Evolutionary conservation across 1,139 yeast species (phyloP).

Genomic region (Suhomyces taliae): DNA sequence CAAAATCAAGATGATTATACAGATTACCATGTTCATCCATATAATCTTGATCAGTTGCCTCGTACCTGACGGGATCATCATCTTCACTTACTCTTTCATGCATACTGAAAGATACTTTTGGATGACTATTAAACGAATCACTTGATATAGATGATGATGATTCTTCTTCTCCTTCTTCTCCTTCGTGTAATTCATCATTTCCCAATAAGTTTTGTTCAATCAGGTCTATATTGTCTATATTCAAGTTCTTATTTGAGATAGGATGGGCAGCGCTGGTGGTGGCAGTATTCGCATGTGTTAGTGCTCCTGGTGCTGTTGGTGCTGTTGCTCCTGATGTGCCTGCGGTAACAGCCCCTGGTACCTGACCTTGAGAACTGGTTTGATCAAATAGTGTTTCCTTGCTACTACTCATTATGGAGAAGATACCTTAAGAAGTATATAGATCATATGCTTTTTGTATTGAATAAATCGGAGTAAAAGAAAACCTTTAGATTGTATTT

Average conservation of each 20-base stretch:
- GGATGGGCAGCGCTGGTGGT: slow-evolving; percentile 1
- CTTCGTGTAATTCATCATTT: background rate
- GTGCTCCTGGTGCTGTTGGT: too few relatives aligned
- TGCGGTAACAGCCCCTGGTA: background rate
- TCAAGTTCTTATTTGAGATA: slow-evolving; percentile 4
- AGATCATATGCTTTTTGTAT: background rate
- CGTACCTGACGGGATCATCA: slow-evolving; percentile 7
- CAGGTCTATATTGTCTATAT: background rate
- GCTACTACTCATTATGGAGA: background rate
- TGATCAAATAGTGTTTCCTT: slow-evolving; percentile 4
- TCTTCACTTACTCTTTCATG: slow-evolving; percentile 5
- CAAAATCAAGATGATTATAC: slow-evolving; percentile 42
- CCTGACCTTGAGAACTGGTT: background rate
- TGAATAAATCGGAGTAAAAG: too few relatives aligned
- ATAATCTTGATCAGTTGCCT: slow-evolving; percentile 1
- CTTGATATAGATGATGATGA: background rate
- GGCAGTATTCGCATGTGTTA: background rate
- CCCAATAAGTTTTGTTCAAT: background rate
- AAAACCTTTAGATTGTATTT: background rate
- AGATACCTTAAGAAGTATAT: background rate
- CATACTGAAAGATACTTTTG: slow-evolving; percentile 2
- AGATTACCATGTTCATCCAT: slow-evolving; percentile 36
- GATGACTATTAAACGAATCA: slow-evolving; percentile 7
- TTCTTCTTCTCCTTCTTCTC: background rate
- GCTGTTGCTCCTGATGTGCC: too few relatives aligned